phyloP scores from a whole-genome alignment of 73 alveolate species.

The Durusdinium trenchii region DNA sequence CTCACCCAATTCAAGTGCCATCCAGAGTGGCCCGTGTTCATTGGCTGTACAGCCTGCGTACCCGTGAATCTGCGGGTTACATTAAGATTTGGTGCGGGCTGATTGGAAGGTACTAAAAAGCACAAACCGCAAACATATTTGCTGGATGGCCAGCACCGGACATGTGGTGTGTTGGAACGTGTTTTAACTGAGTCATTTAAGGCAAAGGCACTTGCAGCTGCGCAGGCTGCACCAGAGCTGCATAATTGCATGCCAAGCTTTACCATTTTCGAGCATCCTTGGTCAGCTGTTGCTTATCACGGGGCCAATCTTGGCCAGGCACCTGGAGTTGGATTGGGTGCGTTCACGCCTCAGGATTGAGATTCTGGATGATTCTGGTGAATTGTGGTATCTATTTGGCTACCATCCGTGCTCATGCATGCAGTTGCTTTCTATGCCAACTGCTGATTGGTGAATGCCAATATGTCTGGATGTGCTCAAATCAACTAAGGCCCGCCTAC shows the following conservation, averaged over 20 bases:
- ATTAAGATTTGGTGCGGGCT: not conserved
- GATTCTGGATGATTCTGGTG: not conserved
- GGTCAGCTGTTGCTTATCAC: not conserved
- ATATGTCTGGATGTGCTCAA: no score
- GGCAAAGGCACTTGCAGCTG: slow-evolving; percentile 57
- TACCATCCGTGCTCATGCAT: no score
- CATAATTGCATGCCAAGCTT: not conserved
- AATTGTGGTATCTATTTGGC: not conserved
- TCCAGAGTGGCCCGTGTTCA: not conserved
- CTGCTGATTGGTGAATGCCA: not conserved
- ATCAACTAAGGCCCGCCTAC: slow-evolving; percentile 59
- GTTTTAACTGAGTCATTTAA: no score
- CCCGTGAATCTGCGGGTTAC: not conserved
- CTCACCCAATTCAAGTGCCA: not conserved
- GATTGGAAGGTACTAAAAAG: not conserved
- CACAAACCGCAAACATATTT: not conserved
- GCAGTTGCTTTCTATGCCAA: not conserved
- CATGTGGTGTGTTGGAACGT: no score
- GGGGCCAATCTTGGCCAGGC: not conserved
- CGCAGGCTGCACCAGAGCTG: not conserved
- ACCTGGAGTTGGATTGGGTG: not conserved
- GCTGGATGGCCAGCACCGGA: no score
- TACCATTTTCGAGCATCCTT: not conserved
- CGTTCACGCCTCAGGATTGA: not conserved
- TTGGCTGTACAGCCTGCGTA: not conserved